These are phyloP conservation scores for Lentinus tigrinus DNA, from an alignment of 768 basidiomycete species.

Conservation along the genomic window DNA sequence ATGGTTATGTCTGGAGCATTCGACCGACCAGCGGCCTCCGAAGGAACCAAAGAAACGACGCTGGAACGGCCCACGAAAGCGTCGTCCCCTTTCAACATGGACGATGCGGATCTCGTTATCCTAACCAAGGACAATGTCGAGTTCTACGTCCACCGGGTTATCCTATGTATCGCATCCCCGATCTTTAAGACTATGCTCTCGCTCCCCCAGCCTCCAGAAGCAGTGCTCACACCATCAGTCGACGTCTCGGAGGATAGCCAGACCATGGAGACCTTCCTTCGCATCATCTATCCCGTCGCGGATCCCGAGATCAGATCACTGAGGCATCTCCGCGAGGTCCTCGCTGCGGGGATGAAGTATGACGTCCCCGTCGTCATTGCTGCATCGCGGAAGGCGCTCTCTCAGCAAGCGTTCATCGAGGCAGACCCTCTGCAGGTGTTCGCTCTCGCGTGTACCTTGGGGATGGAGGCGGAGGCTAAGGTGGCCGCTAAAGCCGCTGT, in stretches of 20 bases:
- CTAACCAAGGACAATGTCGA: constrained; percentile 51
- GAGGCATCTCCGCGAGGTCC: not conserved
- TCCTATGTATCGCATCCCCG: constrained; percentile 55
- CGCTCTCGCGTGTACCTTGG: constrained; percentile 34
- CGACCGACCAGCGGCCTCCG: too few species aligned
- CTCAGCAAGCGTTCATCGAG: constrained; percentile 23
- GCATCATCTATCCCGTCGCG: constrained; percentile 35
- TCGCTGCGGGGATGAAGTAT: constrained; percentile 27
- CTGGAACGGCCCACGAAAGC: too few species aligned
- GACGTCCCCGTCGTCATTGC: constrained; percentile 31
- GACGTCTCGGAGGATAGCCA: constrained; percentile 29
- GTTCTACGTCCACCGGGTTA: constrained; percentile 53
- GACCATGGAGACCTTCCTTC: constrained; percentile 31
- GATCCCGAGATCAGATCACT: constrained; percentile 8
- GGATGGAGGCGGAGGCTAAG: constrained; percentile 34
- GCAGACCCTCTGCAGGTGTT: constrained; percentile 32
- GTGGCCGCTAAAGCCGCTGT: constrained; percentile 49
- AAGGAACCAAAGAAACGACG: too few species aligned
- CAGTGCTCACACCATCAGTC: constrained; percentile 22
- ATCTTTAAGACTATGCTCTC: constrained; percentile 58
- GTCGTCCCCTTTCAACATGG: constrained; percentile 44
- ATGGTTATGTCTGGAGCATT: too few species aligned
- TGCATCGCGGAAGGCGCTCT: not conserved
- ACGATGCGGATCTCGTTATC: constrained; percentile 46
- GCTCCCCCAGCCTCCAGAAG: constrained; percentile 43